A percentile compares a stretch with the other conserved stretches of the same genome.
These are phyloP conservation scores for Phyllosticta ampelicida DNA, from an alignment of 2,329 filamentous ascomycete species.

Conservation along the genomic window DNA sequence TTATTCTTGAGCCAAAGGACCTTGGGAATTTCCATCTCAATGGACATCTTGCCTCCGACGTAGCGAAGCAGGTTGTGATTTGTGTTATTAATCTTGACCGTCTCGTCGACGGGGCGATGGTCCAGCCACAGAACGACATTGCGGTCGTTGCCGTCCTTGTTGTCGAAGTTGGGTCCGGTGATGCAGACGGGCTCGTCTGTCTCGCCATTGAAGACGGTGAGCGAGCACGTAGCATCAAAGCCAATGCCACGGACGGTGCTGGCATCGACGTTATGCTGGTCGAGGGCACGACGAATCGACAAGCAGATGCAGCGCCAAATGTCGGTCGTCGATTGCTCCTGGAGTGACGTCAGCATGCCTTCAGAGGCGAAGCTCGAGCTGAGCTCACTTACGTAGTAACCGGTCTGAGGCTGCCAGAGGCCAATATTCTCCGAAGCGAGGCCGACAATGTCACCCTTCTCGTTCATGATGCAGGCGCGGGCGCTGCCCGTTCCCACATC, in stretches of 20 bases:
- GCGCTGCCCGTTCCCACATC: conserved; percentile 96
- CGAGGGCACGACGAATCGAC: conserved; percentile 72
- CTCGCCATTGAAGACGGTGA: conserved; percentile 80
- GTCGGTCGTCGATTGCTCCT: conserved; percentile 96
- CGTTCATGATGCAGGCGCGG: conserved; percentile 89
- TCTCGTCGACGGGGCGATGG: conserved; percentile 83
- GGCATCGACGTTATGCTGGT: conserved; percentile 68
- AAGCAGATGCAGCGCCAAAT: conserved; percentile 94
- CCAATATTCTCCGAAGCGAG: conserved; percentile 43
- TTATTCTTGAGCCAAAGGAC: conserved; percentile 97
- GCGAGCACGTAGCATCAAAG: conserved; percentile 97
- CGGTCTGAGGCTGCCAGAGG: conserved; percentile 43
- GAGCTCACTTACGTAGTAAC: conserved; percentile 39
- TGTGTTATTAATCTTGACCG: conserved; percentile 85
- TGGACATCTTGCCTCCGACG: conserved; percentile 95
- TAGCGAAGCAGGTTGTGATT: conserved; percentile 89
- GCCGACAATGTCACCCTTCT: conserved; percentile 72
- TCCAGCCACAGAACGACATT: conserved; percentile 98
- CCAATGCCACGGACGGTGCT: conserved; percentile 76
- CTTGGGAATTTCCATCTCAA: conserved; percentile 99
- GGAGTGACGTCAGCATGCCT: conserved; percentile 8
- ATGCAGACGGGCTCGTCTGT: conserved; percentile 88
- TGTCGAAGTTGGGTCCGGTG: conserved; percentile 73
- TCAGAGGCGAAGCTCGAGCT: neutral
- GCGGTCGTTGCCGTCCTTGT: conserved; percentile 67